phyloP scores from a whole-genome alignment of 164 flowering plant genomes.

The Aristolochia fimbriata region DNA sequence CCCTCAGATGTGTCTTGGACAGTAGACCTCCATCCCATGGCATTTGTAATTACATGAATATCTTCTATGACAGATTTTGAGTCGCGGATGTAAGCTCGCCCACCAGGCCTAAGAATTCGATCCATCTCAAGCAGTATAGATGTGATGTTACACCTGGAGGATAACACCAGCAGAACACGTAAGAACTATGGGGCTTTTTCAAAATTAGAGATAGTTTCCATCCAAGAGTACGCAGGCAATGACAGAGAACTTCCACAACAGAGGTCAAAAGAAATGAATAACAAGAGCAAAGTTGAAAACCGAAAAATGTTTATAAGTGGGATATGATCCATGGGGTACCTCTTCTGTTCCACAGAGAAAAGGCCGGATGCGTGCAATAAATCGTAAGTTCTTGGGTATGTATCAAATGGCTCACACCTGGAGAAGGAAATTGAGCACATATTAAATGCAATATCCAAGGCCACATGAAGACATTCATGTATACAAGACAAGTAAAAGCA shows the following conservation, averaged over 20 bases:
- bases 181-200: neutral
- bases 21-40: constrained; percentile 52
- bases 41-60: constrained; percentile 34
- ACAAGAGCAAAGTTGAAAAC: neutral
- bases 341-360: constrained; percentile 58
- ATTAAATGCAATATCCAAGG: too few species aligned
- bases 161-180: constrained; percentile 7
- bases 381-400: constrained; percentile 90
- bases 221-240: too few species aligned
- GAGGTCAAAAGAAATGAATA: neutral
- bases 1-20: constrained; percentile 53
- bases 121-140: constrained; percentile 83
- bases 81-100: constrained; percentile 61
- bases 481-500: too few species aligned
- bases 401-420: constrained; percentile 87
- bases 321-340: constrained; percentile 21
- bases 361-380: constrained; percentile 66
- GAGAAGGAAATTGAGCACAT: neutral
- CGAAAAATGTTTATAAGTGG: neutral
- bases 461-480: too few species aligned
- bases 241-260: too few species aligned
- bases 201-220: too few species aligned
- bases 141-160: constrained; percentile 47
- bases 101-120: constrained; percentile 75
- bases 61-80: constrained; percentile 31